A percentile compares a stretch with the other conserved stretches of the same genome.
phyloP scores from a whole-genome alignment of 1,284 basidiomycete genomes.

The Ceratobasidium theobromae region DNA sequence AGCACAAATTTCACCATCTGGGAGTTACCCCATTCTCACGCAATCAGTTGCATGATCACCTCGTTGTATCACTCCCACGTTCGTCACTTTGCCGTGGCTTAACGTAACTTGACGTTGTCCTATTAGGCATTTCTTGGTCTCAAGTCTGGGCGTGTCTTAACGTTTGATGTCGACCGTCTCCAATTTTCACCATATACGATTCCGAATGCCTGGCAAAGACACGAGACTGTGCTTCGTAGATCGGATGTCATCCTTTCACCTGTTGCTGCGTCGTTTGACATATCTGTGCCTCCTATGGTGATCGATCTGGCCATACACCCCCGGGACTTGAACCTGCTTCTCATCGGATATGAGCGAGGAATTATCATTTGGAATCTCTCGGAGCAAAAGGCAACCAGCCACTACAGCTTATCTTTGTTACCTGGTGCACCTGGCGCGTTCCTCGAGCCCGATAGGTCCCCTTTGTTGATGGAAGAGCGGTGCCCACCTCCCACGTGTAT shows the following conservation, averaged over 20 bases:
- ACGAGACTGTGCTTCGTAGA: conserved; percentile 63
- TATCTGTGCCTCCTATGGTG: conserved; percentile 36
- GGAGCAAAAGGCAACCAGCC: conserved; percentile 38
- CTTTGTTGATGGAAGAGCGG: conserved; percentile 44
- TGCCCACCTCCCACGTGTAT: conserved; percentile 71
- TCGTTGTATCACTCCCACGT: conserved; percentile 79
- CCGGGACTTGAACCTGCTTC: conserved; percentile 74
- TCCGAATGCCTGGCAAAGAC: conserved; percentile 73
- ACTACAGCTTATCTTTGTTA: conserved; percentile 1
- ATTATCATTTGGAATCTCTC: conserved; percentile 74
- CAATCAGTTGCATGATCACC: conserved; percentile 56
- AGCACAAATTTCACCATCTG: conserved; percentile 32
- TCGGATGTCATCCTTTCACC: conserved; percentile 55
- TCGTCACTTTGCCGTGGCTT: conserved; percentile 42
- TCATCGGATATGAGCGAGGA: conserved; percentile 83
- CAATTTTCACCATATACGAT: conserved; percentile 65
- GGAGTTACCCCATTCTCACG: conserved; percentile 29
- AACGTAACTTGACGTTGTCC: conserved; percentile 35
- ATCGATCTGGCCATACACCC: conserved; percentile 75
- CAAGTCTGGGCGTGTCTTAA: conserved; percentile 59
- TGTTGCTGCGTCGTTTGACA: conserved; percentile 47
- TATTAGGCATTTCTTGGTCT: conserved; percentile 61
- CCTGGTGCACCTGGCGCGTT: conserved; percentile 73
- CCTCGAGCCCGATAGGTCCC: conserved; percentile 52
- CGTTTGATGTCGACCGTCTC: conserved; percentile 69